phyloP scores from a whole-genome alignment of 2,329 filamentous ascomycete species.

The Aspergillus ochraceus region DNA sequence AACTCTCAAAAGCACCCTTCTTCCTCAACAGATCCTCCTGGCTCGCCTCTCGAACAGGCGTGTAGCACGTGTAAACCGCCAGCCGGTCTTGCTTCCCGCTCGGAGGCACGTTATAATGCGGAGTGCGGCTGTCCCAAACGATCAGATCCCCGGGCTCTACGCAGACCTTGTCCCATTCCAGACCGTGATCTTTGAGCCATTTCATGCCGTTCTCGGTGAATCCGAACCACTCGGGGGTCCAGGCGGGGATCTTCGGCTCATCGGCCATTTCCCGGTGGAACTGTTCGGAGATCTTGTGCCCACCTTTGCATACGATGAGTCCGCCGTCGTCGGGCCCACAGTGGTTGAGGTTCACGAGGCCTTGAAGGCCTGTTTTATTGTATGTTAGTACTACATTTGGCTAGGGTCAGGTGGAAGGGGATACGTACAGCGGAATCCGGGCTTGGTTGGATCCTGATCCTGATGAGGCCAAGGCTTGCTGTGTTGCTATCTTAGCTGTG shows the following conservation, averaged over 20 bases:
- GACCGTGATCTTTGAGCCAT: conserved; percentile 34
- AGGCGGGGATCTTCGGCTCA: conserved; percentile 27
- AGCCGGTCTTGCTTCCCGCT: conserved; percentile 30
- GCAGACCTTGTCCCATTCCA: conserved; percentile 36
- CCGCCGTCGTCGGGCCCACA: conserved; percentile 41
- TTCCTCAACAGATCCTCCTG: conserved; percentile 45
- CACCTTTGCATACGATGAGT: conserved; percentile 36
- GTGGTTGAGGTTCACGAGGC: conserved; percentile 48
- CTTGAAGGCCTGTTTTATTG: conserved; percentile 33
- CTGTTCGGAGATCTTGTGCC: conserved; percentile 30
- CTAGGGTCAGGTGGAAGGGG: no score
- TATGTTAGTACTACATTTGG: no score
- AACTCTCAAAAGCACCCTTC: conserved; percentile 42
- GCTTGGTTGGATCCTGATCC: conserved; percentile 46
- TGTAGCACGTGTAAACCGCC: conserved; percentile 43
- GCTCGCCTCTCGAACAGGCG: conserved; percentile 41
- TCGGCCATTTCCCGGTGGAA: conserved; percentile 32
- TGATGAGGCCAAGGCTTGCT: conserved; percentile 51
- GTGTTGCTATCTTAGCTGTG: no score
- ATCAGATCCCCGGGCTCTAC: conserved; percentile 48
- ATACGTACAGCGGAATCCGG: conserved; percentile 48
- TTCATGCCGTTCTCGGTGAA: conserved; percentile 31
- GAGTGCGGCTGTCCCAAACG: conserved; percentile 42
- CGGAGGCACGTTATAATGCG: conserved; percentile 44
- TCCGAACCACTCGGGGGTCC: conserved; percentile 31